Evolutionary conservation across 257 asterid genomes (phyloP).

Genomic region (Datura wrightii): DNA sequence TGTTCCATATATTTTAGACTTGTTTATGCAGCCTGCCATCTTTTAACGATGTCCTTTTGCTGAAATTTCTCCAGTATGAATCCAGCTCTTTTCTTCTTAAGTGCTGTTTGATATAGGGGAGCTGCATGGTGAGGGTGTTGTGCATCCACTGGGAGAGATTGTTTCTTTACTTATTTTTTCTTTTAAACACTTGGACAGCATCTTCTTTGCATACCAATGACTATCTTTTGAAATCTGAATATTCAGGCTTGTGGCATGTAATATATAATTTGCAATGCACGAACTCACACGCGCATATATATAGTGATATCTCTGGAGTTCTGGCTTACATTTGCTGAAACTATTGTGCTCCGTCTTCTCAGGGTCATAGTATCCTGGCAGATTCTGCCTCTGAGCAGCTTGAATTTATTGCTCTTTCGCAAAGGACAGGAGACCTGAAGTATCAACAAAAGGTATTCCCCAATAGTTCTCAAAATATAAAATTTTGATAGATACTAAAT

Average conservation of each 20-base stretch:
- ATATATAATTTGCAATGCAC: background rate
- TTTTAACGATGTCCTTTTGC: background rate
- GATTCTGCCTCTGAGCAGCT: constrained; percentile 98
- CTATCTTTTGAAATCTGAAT: background rate
- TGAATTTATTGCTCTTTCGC: constrained; percentile 98
- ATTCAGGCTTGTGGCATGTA: constrained; percentile 5
- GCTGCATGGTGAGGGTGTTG: constrained; percentile 28
- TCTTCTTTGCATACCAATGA: background rate
- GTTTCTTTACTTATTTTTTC: background rate
- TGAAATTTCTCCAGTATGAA: background rate
- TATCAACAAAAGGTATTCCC: constrained; percentile 84
- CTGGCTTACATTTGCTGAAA: constrained; percentile 23
- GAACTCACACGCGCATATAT: background rate
- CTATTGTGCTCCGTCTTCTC: constrained; percentile 35
- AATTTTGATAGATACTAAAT: background rate
- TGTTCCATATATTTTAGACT: background rate
- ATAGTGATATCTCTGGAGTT: constrained; percentile 4
- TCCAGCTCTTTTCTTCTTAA: background rate
- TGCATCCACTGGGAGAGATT: background rate
- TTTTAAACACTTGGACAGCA: background rate
- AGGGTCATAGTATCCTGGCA: constrained; percentile 97
- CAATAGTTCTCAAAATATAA: background rate
- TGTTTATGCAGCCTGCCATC: constrained; percentile 20
- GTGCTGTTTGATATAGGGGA: background rate
- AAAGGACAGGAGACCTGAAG: constrained; percentile 90